Evolutionary conservation across 2,329 filamentous ascomycete genomes (phyloP).

Genomic region (Graphilbum sp.): DNA sequence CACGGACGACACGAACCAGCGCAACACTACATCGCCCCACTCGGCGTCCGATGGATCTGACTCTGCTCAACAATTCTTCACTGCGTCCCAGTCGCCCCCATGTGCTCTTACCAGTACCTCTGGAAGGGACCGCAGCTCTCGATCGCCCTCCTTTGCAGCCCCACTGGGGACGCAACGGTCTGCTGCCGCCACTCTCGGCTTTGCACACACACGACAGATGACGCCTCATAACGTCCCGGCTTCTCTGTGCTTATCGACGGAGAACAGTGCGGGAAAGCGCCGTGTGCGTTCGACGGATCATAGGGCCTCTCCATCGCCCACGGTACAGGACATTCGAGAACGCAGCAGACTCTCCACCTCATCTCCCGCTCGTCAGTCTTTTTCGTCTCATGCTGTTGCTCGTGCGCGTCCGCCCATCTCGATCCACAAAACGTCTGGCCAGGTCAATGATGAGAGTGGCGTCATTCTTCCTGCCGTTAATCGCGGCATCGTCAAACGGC

Average conservation of each 20-base stretch:
- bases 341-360: not conserved
- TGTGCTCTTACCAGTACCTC: constrained; percentile 8
- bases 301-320: not conserved
- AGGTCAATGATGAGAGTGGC: not conserved
- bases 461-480: constrained; percentile 15
- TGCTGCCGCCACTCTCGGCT: too few relatives aligned
- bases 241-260: not conserved
- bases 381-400: constrained; percentile 16
- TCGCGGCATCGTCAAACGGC: constrained; percentile 11
- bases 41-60: constrained; percentile 2
- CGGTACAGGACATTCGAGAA: not conserved
- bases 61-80: constrained; percentile 24
- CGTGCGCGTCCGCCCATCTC: constrained; percentile 11
- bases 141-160: constrained; percentile 6
- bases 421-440: not conserved
- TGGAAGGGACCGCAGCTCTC: constrained; percentile 1
- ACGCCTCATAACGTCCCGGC: too few relatives aligned
- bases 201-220: too few relatives aligned
- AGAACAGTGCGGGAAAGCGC: not conserved
- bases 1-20: too few relatives aligned
- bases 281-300: not conserved
- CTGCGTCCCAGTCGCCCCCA: constrained; percentile 19
- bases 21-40: too few relatives aligned
- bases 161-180: not conserved
- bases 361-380: not conserved